Conservation (phyloP, 140 eudicot genomes). For the Ambrosia hybrid region DNA sequence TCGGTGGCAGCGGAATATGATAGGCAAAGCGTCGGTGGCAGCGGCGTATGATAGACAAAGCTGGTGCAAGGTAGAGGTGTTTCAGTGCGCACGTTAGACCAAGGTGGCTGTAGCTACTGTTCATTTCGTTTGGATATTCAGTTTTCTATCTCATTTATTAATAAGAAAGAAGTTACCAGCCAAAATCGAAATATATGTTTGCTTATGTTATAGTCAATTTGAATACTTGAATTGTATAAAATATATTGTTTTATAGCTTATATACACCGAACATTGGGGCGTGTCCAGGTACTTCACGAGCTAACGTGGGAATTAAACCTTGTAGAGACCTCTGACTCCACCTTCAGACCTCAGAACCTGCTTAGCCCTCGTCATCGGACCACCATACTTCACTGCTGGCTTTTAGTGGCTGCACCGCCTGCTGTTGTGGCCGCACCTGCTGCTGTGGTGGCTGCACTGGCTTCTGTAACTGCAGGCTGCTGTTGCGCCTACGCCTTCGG, state of each 20-base stretch:
- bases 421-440: conserved; percentile 39
- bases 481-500: conserved; percentile 59
- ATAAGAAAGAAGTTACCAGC: no score
- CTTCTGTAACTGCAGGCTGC: background rate
- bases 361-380: conserved; percentile 82
- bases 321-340: conserved; percentile 74
- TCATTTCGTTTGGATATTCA: no score
- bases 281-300: conserved; percentile 94
- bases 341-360: conserved; percentile 74
- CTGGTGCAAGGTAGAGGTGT: no score
- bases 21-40: no score
- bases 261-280: conserved; percentile 92
- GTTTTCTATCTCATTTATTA: no score
- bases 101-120: no score
- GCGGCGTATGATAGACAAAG: no score
- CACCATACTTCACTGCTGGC: conserved; percentile 64
- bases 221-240: no score
- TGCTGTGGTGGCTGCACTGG: conserved; percentile 20
- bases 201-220: no score
- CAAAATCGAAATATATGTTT: no score
- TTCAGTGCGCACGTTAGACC: no score
- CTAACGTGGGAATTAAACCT: conserved; percentile 82
- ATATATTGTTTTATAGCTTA: conserved; percentile 73
- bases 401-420: conserved; percentile 15
- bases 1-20: no score